Evolutionary conservation across 345 rosid genomes (phyloP).

Genomic region (Conringia planisiliqua): DNA sequence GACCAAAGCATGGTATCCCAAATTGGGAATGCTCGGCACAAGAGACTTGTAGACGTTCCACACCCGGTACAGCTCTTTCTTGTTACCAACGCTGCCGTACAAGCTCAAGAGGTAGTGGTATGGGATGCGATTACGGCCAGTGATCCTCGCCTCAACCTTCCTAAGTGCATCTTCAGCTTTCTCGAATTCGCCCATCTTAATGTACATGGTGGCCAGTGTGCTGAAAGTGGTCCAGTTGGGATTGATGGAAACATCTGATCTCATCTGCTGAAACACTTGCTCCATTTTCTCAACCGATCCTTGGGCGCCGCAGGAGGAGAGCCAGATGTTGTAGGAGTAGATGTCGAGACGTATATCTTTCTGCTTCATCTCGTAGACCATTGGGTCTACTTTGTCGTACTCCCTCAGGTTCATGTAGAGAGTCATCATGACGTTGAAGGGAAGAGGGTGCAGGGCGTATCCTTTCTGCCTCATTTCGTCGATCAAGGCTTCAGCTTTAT

Average conservation of each 20-base stretch:
- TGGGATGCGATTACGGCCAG: constrained; percentile 74
- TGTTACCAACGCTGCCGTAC: constrained; percentile 70
- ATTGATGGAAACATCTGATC: constrained; percentile 45
- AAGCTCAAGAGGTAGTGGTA: constrained; percentile 86
- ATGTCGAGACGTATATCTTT: constrained; percentile 66
- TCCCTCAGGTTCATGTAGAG: constrained; percentile 82
- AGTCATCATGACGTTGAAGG: constrained; percentile 97
- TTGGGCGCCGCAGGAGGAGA: constrained; percentile 71
- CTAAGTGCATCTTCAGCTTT: constrained; percentile 86
- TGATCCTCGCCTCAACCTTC: constrained; percentile 75
- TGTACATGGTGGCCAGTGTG: constrained; percentile 88
- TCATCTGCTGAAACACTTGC: constrained; percentile 72
- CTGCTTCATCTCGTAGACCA: constrained; percentile 77
- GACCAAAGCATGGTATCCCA: constrained; percentile 77
- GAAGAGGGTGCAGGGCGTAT: constrained; percentile 59
- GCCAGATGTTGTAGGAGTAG: constrained; percentile 92
- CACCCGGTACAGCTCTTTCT: constrained; percentile 63
- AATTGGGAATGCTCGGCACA: constrained; percentile 72
- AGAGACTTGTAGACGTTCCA: constrained; percentile 79
- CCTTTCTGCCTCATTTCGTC: constrained; percentile 65
- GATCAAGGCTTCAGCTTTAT: constrained; percentile 68
- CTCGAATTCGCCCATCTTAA: constrained; percentile 62
- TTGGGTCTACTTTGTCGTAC: constrained; percentile 60
- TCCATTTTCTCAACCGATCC: constrained; percentile 77
- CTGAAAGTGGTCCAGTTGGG: constrained; percentile 95